Evolutionary conservation across 768 basidiomycete species (phyloP).

Genomic region (Suillus plorans): DNA sequence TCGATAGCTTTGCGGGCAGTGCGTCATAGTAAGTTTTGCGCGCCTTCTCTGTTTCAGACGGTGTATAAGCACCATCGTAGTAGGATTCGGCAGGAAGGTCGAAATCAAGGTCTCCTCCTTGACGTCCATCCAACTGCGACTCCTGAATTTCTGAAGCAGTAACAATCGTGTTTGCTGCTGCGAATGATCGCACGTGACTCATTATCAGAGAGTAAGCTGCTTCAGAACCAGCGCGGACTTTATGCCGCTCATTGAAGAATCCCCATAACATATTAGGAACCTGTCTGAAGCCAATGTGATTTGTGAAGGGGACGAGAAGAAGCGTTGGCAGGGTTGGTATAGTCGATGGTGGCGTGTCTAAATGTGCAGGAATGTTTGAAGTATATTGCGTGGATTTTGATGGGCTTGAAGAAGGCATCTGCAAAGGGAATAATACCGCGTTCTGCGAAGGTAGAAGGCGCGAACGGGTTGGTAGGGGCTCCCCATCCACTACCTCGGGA

Average conservation of each 20-base stretch:
- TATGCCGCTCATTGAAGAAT: conserved; percentile 86
- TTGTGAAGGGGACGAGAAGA: conserved; percentile 69
- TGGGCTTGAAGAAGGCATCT: conserved; percentile 16
- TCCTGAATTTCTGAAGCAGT: conserved; percentile 17
- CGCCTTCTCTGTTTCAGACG: conserved; percentile 61
- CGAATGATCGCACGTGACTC: conserved; percentile 60
- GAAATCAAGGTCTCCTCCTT: conserved; percentile 71
- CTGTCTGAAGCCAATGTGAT: conserved; percentile 78
- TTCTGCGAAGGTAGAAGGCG: conserved; percentile 35
- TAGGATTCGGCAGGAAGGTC: conserved; percentile 63
- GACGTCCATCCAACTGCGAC: conserved; percentile 6
- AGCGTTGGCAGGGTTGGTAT: conserved; percentile 81
- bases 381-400: conserved; percentile 17
- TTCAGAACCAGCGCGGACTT: conserved; percentile 79
- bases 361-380: conserved; percentile 24
- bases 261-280: conserved; percentile 90
- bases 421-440: conserved; percentile 32
- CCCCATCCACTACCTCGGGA: conserved; percentile 31
- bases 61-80: conserved; percentile 64
- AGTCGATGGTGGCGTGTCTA: conserved; percentile 49
- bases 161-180: conserved; percentile 28
- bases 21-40: conserved; percentile 76
- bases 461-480: conserved; percentile 42
- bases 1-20: conserved; percentile 63
- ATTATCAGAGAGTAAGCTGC: conserved; percentile 76